These are phyloP conservation scores for Fomitopsis pulvina DNA, from an alignment of 768 basidiomycete species.

Conservation along the genomic window DNA sequence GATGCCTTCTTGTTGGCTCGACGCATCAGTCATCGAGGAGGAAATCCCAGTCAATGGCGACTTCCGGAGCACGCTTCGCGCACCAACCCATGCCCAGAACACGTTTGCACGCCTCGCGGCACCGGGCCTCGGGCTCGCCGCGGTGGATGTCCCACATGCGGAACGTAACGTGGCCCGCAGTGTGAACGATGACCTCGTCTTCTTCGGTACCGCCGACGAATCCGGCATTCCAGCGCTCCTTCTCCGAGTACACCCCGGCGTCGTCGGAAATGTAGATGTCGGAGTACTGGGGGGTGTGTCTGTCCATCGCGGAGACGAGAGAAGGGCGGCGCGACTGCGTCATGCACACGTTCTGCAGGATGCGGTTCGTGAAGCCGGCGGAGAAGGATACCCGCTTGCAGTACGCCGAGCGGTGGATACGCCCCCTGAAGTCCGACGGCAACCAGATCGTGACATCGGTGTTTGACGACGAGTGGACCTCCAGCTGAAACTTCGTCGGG, in stretches of 20 bases:
- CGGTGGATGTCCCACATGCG: conserved; percentile 77
- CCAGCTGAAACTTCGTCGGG: conserved; percentile 38
- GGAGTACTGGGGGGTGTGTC: conserved; percentile 12
- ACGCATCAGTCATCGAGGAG: conserved; percentile 53
- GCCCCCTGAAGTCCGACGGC: conserved; percentile 73
- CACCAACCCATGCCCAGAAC: conserved; percentile 46
- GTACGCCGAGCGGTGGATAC: conserved; percentile 39
- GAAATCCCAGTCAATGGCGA: conserved; percentile 70
- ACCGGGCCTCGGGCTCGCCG: conserved; percentile 53
- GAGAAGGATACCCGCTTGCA: conserved; percentile 46
- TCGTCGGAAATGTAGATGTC: conserved; percentile 20
- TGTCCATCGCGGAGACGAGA: conserved; percentile 17
- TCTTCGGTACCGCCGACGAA: conserved; percentile 26
- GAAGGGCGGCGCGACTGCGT: conserved; percentile 22
- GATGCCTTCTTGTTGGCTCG: not conserved
- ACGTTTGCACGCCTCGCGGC: conserved; percentile 54
- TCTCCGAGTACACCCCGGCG: conserved; percentile 3
- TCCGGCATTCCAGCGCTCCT: conserved; percentile 14
- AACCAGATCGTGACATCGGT: conserved; percentile 73
- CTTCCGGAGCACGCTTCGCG: conserved; percentile 45
- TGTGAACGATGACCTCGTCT: conserved; percentile 59
- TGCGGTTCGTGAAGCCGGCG: conserved; percentile 66
- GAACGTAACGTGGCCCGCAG: conserved; percentile 57
- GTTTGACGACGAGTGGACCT: conserved; percentile 47
- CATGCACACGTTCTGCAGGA: conserved; percentile 31